Evolutionary conservation across 1,284 basidiomycete genomes (phyloP), one percentile per base, ranked within the genome.

Genomic region (Melampsora abietis-canadensis): DNA sequence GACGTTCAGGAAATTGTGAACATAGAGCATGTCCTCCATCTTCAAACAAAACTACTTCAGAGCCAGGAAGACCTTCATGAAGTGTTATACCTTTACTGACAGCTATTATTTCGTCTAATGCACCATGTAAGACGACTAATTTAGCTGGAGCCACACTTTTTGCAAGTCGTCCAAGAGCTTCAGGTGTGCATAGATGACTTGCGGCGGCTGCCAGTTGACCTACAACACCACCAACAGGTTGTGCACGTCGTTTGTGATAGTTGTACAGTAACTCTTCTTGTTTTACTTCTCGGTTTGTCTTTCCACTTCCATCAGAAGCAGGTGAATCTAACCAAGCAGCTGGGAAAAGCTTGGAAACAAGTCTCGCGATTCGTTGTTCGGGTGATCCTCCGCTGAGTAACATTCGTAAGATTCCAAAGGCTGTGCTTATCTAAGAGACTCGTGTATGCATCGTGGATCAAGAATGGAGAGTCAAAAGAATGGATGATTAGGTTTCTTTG

Each of bases 11-110:
- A 24, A 83, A 78, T 80, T 92, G 91, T 6, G 82, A 78, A 61
- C 87, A 84, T 27, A 92, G 80, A 1, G 84, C 90, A 81, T 92
- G 92, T 0, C 90, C 92, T 0, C 87, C 87, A 2, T 83, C 83
- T 64, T 86, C 80, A 86, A 88, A 91, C 69, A 86, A 82, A 5
- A 88, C 81, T 47, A 88, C 84, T 80, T 92, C 89, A 0, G 88
- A 90, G 70, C 87, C 86, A 0, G 87, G 85, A 87, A 94, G 88
- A 48, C 84, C 79, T n/a, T 82, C 78, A 78, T 87, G 87, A 54
- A 94, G 80, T 40, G 86, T 84, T 5, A 82, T 77, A 30, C 88
- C 89, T 77, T 90, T 87, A 2, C 79, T 78, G 0, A 87, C 85
- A 19, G 84, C 79, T 30, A 94, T 86, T 2, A 94, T 82, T 63